Conservation (phyloP, 805 yeast species). For the Pichia paraexigua region DNA sequence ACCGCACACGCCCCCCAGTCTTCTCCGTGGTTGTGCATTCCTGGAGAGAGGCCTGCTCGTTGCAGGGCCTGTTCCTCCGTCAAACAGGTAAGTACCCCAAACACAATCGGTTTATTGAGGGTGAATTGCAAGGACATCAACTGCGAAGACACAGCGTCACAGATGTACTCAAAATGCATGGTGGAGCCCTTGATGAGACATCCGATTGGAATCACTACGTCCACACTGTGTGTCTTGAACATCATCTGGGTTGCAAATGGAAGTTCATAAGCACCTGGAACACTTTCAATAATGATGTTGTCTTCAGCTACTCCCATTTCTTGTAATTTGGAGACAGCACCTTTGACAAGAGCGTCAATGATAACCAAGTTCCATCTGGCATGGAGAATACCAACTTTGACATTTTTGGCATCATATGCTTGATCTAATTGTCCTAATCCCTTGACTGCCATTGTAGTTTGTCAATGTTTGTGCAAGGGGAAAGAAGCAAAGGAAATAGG, state of each 20-base stretch:
- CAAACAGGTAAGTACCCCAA: constrained; percentile 87
- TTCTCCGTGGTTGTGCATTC: constrained; percentile 91
- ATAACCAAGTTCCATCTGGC: constrained; percentile 90
- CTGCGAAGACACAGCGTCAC: constrained; percentile 80
- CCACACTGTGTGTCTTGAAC: constrained; percentile 44
- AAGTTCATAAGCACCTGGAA: constrained; percentile 92
- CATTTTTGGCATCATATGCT: constrained; percentile 35
- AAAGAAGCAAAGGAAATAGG: too few species aligned
- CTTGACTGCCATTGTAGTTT: constrained; percentile 56
- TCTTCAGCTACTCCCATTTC: constrained; percentile 65
- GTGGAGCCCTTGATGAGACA: constrained; percentile 93
- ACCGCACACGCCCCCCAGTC: constrained; percentile 99
- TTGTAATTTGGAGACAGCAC: constrained; percentile 55
- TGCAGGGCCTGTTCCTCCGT: constrained; percentile 91
- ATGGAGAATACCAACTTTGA: constrained; percentile 68
- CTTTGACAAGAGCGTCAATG: constrained; percentile 71
- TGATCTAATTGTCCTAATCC: constrained; percentile 60
- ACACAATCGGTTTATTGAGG: constrained; percentile 71
- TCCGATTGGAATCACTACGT: constrained; percentile 91
- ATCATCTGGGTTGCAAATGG: constrained; percentile 70
- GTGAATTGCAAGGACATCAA: constrained; percentile 75
- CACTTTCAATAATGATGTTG: constrained; percentile 74
- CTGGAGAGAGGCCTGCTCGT: constrained; percentile 75
- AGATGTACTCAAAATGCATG: constrained; percentile 96
- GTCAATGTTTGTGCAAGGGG: neutral